phyloP scores from a whole-genome alignment of 805 yeast species.

The Maudiozyma turicensis region DNA sequence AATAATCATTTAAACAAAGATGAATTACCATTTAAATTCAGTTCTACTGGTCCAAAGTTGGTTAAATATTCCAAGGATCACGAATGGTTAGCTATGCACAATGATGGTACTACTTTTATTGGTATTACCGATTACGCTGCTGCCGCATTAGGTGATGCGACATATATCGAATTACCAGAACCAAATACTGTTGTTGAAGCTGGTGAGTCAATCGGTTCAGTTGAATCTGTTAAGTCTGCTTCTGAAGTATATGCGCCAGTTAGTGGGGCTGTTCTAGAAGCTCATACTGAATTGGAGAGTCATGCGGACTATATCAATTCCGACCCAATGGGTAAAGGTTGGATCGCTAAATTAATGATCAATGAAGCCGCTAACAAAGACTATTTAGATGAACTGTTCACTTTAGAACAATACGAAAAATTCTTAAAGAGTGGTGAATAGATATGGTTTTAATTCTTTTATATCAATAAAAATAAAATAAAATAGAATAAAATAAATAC shows the following conservation, averaged over 20 bases:
- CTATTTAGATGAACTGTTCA: slow-evolving; percentile 38
- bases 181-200: slow-evolving; percentile 48
- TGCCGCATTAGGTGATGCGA: slow-evolving; percentile 94
- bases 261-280: slow-evolving; percentile 62
- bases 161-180: slow-evolving; percentile 84
- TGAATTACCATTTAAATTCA: slow-evolving; percentile 25
- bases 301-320: slow-evolving; percentile 70
- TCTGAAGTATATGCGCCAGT: slow-evolving; percentile 88
- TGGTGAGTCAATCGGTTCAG: slow-evolving; percentile 85
- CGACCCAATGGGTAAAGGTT: slow-evolving; percentile 91
- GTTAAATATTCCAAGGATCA: slow-evolving; percentile 79
- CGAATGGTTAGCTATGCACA: slow-evolving; percentile 87
- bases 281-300: slow-evolving; percentile 55
- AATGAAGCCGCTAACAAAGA: slow-evolving; percentile 37
- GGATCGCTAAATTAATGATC: slow-evolving; percentile 76
- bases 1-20: slow-evolving; percentile 20
- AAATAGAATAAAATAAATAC: no score
- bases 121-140: slow-evolving; percentile 95
- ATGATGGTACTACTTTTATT: slow-evolving; percentile 73
- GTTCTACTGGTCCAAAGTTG: slow-evolving; percentile 25
- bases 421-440: slow-evolving; percentile 46
- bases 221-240: slow-evolving; percentile 91
- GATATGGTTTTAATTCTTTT: neutral
- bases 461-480: neutral
- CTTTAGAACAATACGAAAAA: slow-evolving; percentile 45